Evolutionary conservation across 805 yeast species (phyloP).

Genomic region (Tetrapisispora iriomotensis): DNA sequence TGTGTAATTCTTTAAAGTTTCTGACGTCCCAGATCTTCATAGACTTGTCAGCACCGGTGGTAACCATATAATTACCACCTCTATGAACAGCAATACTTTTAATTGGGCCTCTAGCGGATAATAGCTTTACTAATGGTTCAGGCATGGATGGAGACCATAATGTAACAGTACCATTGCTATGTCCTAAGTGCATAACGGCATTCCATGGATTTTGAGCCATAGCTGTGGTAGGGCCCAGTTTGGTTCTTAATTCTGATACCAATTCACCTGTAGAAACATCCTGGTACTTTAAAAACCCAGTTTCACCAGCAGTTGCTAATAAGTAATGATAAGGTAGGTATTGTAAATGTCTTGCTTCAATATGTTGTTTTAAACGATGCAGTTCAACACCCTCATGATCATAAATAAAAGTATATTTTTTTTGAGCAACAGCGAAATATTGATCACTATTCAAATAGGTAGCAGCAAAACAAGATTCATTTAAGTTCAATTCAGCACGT

Average conservation of each 20-base stretch:
- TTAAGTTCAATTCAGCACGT: constrained; percentile 71
- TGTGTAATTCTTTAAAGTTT: constrained; percentile 63
- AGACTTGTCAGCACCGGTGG: constrained; percentile 76
- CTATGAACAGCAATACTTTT: constrained; percentile 79
- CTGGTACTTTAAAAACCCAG: constrained; percentile 84
- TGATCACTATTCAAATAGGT: constrained; percentile 88
- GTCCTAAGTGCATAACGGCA: constrained; percentile 90
- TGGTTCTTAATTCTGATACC: constrained; percentile 76
- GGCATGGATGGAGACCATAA: constrained; percentile 89
- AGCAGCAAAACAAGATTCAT: constrained; percentile 86
- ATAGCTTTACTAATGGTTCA: constrained; percentile 74
- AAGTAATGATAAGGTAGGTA: constrained; percentile 89
- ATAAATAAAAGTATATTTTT: constrained; percentile 85
- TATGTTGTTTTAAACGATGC: constrained; percentile 83
- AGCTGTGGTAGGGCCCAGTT: constrained; percentile 80
- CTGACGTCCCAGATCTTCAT: constrained; percentile 92
- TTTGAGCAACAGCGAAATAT: constrained; percentile 93
- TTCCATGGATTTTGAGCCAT: constrained; percentile 93
- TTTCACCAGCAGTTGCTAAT: constrained; percentile 77
- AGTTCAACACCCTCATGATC: constrained; percentile 86
- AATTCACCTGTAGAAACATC: constrained; percentile 89
- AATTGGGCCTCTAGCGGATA: constrained; percentile 78
- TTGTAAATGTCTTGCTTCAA: constrained; percentile 73
- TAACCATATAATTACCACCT: constrained; percentile 90
- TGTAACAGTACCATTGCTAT: constrained; percentile 83